Percentiles rank a stretch among this genome's conserved stretches.
Evolutionary conservation across 495 filamentous ascomycete genomes (phyloP).

Genomic region (Podospora appendiculata): DNA sequence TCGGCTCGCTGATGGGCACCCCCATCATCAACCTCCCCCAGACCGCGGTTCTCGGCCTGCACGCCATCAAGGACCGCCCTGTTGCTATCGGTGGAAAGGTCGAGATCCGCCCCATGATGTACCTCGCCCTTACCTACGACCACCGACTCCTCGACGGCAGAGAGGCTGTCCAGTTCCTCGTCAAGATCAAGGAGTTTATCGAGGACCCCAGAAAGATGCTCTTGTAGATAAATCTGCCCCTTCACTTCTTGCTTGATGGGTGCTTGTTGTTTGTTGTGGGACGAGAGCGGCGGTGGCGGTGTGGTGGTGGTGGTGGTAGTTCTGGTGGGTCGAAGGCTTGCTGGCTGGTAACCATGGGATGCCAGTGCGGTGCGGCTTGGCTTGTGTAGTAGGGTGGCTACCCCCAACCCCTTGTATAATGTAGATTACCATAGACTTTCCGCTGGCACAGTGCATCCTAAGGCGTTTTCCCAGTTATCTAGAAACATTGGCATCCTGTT

Average conservation of each 20-base stretch:
- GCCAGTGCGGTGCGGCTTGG: too few relatives aligned
- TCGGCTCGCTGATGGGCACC: constrained; percentile 80
- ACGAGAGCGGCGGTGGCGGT: too few relatives aligned
- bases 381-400: neutral
- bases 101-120: constrained; percentile 98
- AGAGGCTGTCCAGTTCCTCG: constrained; percentile 93
- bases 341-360: too few relatives aligned
- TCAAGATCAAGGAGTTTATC: constrained; percentile 98
- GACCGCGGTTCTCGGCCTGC: constrained; percentile 91
- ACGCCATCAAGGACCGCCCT: constrained; percentile 93
- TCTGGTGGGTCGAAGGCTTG: neutral
- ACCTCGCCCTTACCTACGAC: constrained; percentile 93
- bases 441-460: neutral
- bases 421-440: constrained; percentile 1
- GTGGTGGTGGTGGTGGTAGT: neutral
- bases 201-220: constrained; percentile 95
- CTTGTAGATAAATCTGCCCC: constrained; percentile 28
- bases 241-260: neutral
- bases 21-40: constrained; percentile 99
- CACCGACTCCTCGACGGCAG: constrained; percentile 91
- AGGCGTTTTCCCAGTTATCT: neutral
- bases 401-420: neutral
- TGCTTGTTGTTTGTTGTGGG: neutral
- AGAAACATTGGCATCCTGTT: neutral
- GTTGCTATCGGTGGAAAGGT: constrained; percentile 87